Base-by-base conservation (phyloP, 352 stramenopile species). In the Globisporangium carolinianum region DNA sequence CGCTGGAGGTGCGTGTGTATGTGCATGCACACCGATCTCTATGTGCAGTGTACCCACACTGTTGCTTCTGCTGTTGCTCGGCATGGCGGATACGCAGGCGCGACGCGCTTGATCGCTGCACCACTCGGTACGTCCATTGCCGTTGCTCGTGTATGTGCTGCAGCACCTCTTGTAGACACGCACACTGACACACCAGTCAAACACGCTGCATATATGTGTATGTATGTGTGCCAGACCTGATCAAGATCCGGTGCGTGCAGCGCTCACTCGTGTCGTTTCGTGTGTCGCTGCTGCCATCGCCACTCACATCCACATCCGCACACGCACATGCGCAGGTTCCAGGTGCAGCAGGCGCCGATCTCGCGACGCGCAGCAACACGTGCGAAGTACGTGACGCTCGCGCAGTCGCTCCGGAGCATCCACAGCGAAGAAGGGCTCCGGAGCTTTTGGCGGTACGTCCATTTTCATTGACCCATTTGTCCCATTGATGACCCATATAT, bases 391-490 rank as follows among this genome's bases (percentile, higher is more conserved):
- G 60, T 68, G 1, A 62, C 74, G 9, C 52, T 94, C 15, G 5
- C 75, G 17, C 76, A 88, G 51, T 78, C 85, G 24, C 59, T 91
- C 42, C 52, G 60, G 6, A 87, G 75, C 57, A 87, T 95, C 57
- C 83, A 91, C 58, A 67, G 66, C 6, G 85, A 95, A 65, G 85
- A 95, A 79, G 85, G 85, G 1, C 50, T 91, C 51, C 71, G 72
- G 52, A 86, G 75, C 52, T 93, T 95, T 60, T 95, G 85, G 85
- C 79, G 85, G 65, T 71, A 48, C 45, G 55, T 45, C 2, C 9
- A 24, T 15, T 9, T 6, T n/a, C 5, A 32, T 32, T 32, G 24
- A 32, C 24, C 2, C 24, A 32, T 32, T 32, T 32, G 24, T 32
- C 24, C 24, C 24, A 32, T 32, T 32, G 3, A 32, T 32, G 24